Conservation (phyloP, 2,329 filamentous ascomycete genomes). For the Beauveria brongniartii region DNA sequence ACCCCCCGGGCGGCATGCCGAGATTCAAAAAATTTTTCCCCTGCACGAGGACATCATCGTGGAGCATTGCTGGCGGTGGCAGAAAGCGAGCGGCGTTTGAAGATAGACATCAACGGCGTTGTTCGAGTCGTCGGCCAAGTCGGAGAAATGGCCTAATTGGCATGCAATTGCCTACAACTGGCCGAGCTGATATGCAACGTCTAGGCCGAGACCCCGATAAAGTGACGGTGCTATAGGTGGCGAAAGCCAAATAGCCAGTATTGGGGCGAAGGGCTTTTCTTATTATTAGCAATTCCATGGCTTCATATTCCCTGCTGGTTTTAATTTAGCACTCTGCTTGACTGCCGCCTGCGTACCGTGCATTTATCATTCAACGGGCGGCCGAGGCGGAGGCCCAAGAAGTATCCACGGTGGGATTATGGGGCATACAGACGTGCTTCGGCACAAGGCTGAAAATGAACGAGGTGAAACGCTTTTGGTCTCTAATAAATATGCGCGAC, state of each 20-base stretch:
- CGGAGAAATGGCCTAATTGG: constrained; percentile 2
- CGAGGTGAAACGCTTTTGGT: background rate
- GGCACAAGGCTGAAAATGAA: constrained; percentile 2
- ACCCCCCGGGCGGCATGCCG: background rate
- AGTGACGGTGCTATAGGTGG: background rate
- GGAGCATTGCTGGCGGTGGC: background rate
- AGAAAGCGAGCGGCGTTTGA: background rate
- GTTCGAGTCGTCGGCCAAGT: background rate
- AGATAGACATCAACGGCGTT: background rate
- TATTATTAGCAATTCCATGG: background rate
- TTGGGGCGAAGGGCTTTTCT: background rate
- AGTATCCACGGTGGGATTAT: background rate
- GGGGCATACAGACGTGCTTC: background rate
- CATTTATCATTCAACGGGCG: background rate
- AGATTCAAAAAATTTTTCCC: background rate
- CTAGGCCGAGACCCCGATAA: background rate
- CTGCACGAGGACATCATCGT: background rate
- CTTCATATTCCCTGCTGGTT: background rate
- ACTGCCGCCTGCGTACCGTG: background rate
- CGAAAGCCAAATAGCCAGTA: background rate
- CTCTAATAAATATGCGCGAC: background rate
- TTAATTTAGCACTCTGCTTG: background rate
- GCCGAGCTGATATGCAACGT: background rate
- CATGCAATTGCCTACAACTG: background rate
- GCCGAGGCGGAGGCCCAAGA: background rate